Conservation (phyloP, 352 stramenopile species). For the Globisporangium cystogenes region DNA sequence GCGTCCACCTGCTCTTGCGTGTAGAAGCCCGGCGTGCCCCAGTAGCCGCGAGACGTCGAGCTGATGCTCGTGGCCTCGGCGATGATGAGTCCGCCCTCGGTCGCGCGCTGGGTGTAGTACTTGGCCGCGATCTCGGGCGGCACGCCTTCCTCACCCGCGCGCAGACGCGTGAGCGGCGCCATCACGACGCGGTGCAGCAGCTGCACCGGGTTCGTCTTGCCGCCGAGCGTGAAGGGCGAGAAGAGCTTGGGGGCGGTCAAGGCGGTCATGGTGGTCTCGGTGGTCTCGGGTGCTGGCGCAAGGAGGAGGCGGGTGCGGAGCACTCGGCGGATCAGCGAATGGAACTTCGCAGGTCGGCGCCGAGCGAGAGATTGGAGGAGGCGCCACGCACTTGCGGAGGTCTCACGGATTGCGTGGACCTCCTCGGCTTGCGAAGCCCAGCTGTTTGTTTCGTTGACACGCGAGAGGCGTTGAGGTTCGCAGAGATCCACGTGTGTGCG, state of each 20-base stretch:
- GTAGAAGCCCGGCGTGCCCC: conserved; percentile 53
- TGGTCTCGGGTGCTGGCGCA: neutral
- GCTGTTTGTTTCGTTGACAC: too few species aligned
- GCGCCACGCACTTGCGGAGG: too few species aligned
- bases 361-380: neutral
- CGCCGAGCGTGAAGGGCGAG: conserved; percentile 48
- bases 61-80: conserved; percentile 59
- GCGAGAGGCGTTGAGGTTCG: too few species aligned
- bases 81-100: conserved; percentile 49
- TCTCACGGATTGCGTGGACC: too few species aligned
- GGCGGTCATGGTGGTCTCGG: neutral
- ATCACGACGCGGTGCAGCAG: conserved; percentile 65
- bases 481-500: too few species aligned
- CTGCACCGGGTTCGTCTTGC: conserved; percentile 39
- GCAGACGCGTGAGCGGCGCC: conserved; percentile 51
- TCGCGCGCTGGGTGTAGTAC: conserved; percentile 62
- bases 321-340: neutral
- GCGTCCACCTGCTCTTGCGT: conserved; percentile 34
- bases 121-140: conserved; percentile 33
- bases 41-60: conserved; percentile 32
- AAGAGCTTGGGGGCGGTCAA: conserved; percentile 35
- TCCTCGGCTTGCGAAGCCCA: too few species aligned
- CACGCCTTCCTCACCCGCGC: conserved; percentile 31
- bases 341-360: neutral
- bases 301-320: too few species aligned